phyloP scores from a whole-genome alignment of 2,329 filamentous ascomycete species.

The Erysiphe pisi region DNA sequence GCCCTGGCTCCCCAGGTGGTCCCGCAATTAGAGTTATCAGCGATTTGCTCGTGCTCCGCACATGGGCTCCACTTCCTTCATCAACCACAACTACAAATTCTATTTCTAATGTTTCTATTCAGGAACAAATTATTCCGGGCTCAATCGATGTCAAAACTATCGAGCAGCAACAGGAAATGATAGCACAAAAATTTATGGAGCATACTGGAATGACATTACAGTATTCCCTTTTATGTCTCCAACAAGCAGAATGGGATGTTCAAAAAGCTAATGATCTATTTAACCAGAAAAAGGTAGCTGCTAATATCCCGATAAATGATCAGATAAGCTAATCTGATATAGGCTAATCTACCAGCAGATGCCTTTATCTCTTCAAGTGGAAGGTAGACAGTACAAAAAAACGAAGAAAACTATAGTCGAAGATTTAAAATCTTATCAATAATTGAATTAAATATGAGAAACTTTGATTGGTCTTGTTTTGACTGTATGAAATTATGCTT shows the following conservation, averaged over 20 bases:
- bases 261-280: conserved; percentile 65
- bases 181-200: conserved; percentile 63
- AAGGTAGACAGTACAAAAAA: too few relatives aligned
- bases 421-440: too few relatives aligned
- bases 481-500: too few relatives aligned
- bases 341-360: conserved; percentile 43
- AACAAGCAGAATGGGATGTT: conserved; percentile 69
- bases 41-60: conserved; percentile 64
- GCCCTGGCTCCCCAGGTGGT: conserved; percentile 55
- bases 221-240: conserved; percentile 71
- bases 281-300: conserved; percentile 57
- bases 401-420: too few relatives aligned
- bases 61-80: conserved; percentile 46
- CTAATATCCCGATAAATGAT: not conserved
- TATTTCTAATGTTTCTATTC: conserved; percentile 19
- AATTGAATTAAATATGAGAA: too few relatives aligned
- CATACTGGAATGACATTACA: conserved; percentile 70
- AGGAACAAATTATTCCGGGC: conserved; percentile 28
- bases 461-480: too few relatives aligned
- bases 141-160: conserved; percentile 32
- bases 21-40: conserved; percentile 59
- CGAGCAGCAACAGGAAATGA: conserved; percentile 46
- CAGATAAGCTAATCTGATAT: conserved; percentile 29
- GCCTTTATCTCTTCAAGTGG: conserved; percentile 39
- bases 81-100: conserved; percentile 25